Base-by-base conservation (phyloP, 2,329 filamentous ascomycete species). In the Fusarium sp. region DNA sequence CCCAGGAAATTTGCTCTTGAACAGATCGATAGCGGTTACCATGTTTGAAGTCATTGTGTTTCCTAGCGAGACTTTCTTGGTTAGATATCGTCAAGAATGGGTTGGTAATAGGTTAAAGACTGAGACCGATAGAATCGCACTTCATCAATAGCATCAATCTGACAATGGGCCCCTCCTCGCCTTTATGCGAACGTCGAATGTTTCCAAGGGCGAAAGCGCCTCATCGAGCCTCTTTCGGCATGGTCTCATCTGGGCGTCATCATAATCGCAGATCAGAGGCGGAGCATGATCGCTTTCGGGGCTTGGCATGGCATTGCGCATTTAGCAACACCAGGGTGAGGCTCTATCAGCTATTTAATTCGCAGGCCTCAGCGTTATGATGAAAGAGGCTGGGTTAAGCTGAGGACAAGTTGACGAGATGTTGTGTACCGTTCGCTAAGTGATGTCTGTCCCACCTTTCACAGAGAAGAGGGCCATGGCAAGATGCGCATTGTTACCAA, bases 71-170 rank as follows among this genome's bases (percentile, higher is more conserved):
- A 3, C 14, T 14, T 8, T 5, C 18, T n/a, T n/a, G 24, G 10
- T 7, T 13, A 3, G 4, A 29, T 18, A 10, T n/a, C 24, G 16
- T n/a, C 16, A 29, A 29, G 24, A 13, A 29, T 8, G 22, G 16
- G 48, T 29, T n/a, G 9, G 4, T 5, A 13, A 13, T n/a, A 3
- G 2, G 16, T 13, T 4, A n/a, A n/a, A 13, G 48, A 18, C 10
- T 1, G 5, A n/a, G 18, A 29, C 13, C 4, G 16, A 7, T n/a
- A 6, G 9, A 8, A 11, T 4, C 2, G 8, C 24, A 5, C 2
- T 50, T n/a, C 8, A 11, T 18, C 18, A 2, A n/a, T 6, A 52
- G 4, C 24, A 24, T n/a, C 16, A 18, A 13, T 11, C 14, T 27
- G 10, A 27, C 8, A 2, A 8, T 24, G 16, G 45, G 9, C 3